Percentiles rank a stretch among this genome's conserved stretches.
These are phyloP conservation scores for Metroxylon sagu DNA, from an alignment of 176 grass and related monocot genomes.

Conservation along the genomic window DNA sequence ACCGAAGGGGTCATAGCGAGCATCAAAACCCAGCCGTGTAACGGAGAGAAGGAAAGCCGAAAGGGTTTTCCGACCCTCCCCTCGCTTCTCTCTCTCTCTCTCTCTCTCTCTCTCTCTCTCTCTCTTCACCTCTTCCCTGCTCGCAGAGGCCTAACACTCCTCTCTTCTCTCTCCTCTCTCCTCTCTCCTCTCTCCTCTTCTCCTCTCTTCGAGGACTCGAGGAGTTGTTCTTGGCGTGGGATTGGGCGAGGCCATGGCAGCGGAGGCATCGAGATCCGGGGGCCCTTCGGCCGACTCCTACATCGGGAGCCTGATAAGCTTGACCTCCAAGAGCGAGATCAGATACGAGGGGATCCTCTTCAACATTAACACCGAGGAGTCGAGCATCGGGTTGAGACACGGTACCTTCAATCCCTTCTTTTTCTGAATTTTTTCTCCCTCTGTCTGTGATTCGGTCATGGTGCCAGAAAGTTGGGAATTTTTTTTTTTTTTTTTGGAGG, in stretches of 20 bases:
- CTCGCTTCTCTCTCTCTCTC: too few species aligned
- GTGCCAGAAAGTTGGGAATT: too few species aligned
- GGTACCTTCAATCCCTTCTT: constrained; percentile 23
- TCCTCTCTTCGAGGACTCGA: too few species aligned
- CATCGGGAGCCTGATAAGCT: constrained; percentile 73
- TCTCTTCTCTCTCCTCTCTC: too few species aligned
- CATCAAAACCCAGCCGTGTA: not conserved
- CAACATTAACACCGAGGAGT: constrained; percentile 68
- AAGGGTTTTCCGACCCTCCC: constrained; percentile 23
- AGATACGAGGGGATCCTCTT: constrained; percentile 83
- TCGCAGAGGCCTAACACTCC: too few species aligned
- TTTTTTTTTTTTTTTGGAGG: too few species aligned
- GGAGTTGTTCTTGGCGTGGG: too few species aligned
- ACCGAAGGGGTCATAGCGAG: too few species aligned
- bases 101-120: not conserved
- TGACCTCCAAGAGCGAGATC: constrained; percentile 85
- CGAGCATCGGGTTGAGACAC: constrained; percentile 63
- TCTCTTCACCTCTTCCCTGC: not conserved
- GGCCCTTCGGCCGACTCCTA: constrained; percentile 44
- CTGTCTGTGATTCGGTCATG: too few species aligned
- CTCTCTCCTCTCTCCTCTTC: too few species aligned
- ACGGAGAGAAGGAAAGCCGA: constrained; percentile 12
- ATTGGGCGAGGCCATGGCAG: constrained; percentile 31
- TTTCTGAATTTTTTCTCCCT: not conserved
- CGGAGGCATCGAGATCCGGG: constrained; percentile 42